Base-by-base conservation (phyloP, 208 protist species). In the Crithidia bombi region DNA sequence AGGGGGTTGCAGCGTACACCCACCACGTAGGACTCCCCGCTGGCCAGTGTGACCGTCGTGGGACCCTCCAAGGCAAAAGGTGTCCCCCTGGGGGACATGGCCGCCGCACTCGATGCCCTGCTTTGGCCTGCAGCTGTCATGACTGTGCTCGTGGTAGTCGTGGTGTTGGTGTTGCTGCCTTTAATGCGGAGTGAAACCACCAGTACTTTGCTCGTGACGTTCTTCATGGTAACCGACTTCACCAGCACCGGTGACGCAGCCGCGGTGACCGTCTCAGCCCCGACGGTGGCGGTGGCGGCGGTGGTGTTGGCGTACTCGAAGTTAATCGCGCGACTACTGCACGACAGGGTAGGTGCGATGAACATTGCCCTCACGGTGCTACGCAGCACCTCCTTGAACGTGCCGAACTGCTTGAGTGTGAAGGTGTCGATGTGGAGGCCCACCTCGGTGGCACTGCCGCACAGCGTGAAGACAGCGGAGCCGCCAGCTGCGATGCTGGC, bases 201-300 rank as follows among this genome's bases (percentile, higher is more conserved):
- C 35, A 98, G 82, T 4, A 81, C 49, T 81, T 96, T 91, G 49
- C 81, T 76, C 0, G 92, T 96, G 10, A 85, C 75, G 75, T 98
- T 98, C 52, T 87, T 90, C 63, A 98, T 85, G 9, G 81, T 92
- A 58, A 98, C 75, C 14, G 92, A 87, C 79, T 94, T 87, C 21
- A 79, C 78, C 26, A 75, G 76, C 15, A 36, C 39, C 19, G 64
- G 57, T 0, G 49, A 39, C 3, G 67, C 62, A 51, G 19, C 28
- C 3, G 55, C 12, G 5, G 64, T 10, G 12, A 28, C 41, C 33
- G 33, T 32, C 23, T 47, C 21, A n/a, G n/a, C n/a, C n/a, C n/a
- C n/a, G 15, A 47, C 4, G 9, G 41, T 9, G 38, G 15, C 28
- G 28, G 12, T 23, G n/a, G 55, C 3, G 32, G 57, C 49, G 57